A percentile compares a stretch with the other conserved stretches of the same genome.
Evolutionary conservation across 1,284 basidiomycete genomes (phyloP).

Genomic region (Apiotrichum domesticum): DNA sequence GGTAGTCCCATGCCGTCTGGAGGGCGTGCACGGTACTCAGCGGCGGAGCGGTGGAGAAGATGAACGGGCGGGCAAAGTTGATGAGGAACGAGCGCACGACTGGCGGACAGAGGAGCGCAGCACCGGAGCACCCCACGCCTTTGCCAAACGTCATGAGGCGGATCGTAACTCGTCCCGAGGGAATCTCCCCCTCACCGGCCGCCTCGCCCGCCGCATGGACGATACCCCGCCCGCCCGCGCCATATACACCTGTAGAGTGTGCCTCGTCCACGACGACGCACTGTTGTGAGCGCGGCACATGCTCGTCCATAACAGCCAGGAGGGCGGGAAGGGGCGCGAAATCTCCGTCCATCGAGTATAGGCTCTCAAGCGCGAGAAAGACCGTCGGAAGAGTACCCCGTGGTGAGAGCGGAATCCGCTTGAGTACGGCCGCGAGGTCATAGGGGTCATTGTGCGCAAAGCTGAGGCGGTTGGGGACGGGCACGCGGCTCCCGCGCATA

Average conservation of each 20-base stretch:
- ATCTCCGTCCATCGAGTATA: conserved; percentile 96
- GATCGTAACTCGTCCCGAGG: conserved; percentile 41
- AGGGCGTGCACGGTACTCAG: conserved; percentile 68
- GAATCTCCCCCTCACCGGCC: not conserved
- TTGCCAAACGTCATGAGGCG: conserved; percentile 62
- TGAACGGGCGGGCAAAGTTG: conserved; percentile 87
- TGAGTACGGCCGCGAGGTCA: conserved; percentile 25
- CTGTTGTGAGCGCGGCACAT: conserved; percentile 43
- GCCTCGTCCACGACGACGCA: conserved; percentile 70
- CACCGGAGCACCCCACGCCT: conserved; percentile 66
- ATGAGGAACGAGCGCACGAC: conserved; percentile 75
- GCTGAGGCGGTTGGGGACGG: conserved; percentile 40
- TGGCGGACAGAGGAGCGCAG: conserved; percentile 67
- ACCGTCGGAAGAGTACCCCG: conserved; percentile 15
- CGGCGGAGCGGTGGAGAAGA: conserved; percentile 79
- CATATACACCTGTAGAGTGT: conserved; percentile 75
- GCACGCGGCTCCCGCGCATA: conserved; percentile 62
- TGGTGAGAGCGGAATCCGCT: not conserved
- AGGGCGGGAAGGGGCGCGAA: conserved; percentile 68
- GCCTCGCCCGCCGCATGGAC: conserved; percentile 32
- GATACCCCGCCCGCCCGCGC: conserved; percentile 57
- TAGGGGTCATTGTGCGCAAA: conserved; percentile 72
- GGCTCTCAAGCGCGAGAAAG: conserved; percentile 70
- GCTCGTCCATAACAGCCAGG: conserved; percentile 49
- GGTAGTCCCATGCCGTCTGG: conserved; percentile 69